Evolutionary conservation across 2,329 filamentous ascomycete genomes (phyloP).

Genomic region (Hirsutella thompsonii): DNA sequence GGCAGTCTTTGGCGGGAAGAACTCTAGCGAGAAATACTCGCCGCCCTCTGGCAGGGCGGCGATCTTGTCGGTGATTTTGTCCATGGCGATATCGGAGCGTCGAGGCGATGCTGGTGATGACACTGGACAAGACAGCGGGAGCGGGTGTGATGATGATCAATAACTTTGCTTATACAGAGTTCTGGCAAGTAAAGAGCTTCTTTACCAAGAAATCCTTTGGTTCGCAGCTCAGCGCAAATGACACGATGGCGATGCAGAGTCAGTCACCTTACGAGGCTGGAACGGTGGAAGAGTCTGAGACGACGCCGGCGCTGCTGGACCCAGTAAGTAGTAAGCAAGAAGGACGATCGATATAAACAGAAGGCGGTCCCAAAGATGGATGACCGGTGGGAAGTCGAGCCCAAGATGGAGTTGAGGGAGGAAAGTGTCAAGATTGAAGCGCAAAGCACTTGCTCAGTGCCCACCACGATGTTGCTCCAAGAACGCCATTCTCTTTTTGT

Average conservation of each 20-base stretch:
- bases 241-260: neutral
- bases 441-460: too few relatives aligned
- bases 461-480: too few relatives aligned
- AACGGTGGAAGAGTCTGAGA: neutral
- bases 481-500: too few relatives aligned
- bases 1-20: slow-evolving; percentile 95
- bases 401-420: too few relatives aligned
- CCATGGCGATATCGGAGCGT: slow-evolving; percentile 33
- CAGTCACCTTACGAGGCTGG: neutral
- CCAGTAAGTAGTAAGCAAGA: neutral
- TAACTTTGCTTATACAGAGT: too few relatives aligned
- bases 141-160: neutral
- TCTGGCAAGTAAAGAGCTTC: too few relatives aligned
- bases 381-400: too few relatives aligned
- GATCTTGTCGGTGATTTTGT: slow-evolving; percentile 92
- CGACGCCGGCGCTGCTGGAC: neutral
- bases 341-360: too few relatives aligned
- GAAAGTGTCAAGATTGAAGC: too few relatives aligned
- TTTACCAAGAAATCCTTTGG: too few relatives aligned
- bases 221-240: neutral
- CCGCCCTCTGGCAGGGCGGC: slow-evolving; percentile 71
- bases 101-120: neutral
- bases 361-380: too few relatives aligned
- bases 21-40: slow-evolving; percentile 92
- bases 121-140: neutral